These are phyloP conservation scores for Parastagonospora nodorum DNA, from an alignment of 2,329 filamentous ascomycete genomes.

Conservation along the genomic window DNA sequence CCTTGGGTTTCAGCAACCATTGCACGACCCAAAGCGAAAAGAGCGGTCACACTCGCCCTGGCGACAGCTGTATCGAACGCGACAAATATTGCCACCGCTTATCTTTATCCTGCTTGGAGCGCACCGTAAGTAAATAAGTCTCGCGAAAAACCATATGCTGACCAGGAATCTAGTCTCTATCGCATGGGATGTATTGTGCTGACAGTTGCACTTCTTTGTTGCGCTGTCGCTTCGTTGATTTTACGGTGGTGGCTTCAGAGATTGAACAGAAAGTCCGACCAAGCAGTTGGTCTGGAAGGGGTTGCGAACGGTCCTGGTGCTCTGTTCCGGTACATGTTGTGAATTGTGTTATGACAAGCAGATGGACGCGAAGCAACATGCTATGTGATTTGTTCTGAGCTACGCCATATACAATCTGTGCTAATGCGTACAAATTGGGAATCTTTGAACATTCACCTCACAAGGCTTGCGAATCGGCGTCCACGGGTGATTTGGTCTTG, in stretches of 20 bases:
- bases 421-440: too few relatives aligned
- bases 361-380: too few relatives aligned
- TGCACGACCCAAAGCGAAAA: conserved; percentile 41
- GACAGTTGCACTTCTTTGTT: conserved; percentile 20
- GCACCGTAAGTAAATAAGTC: conserved; percentile 12
- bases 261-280: conserved; percentile 18
- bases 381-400: background rate
- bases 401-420: too few relatives aligned
- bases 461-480: too few relatives aligned
- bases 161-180: conserved; percentile 9
- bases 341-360: too few relatives aligned
- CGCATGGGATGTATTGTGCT: conserved; percentile 29
- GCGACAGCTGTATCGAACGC: conserved; percentile 44
- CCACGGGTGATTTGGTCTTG: too few relatives aligned
- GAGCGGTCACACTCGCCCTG: conserved; percentile 35
- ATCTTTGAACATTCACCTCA: too few relatives aligned
- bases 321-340: conserved; percentile 17
- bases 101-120: conserved; percentile 22
- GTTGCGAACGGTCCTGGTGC: conserved; percentile 14
- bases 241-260: conserved; percentile 23
- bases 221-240: conserved; percentile 13
- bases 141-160: background rate
- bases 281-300: conserved; percentile 14
- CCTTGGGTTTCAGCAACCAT: conserved; percentile 42
- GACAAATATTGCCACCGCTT: conserved; percentile 42